These are phyloP conservation scores for Diaporthe capsici DNA, from an alignment of 2,329 filamentous ascomycete species.

Conservation along the genomic window DNA sequence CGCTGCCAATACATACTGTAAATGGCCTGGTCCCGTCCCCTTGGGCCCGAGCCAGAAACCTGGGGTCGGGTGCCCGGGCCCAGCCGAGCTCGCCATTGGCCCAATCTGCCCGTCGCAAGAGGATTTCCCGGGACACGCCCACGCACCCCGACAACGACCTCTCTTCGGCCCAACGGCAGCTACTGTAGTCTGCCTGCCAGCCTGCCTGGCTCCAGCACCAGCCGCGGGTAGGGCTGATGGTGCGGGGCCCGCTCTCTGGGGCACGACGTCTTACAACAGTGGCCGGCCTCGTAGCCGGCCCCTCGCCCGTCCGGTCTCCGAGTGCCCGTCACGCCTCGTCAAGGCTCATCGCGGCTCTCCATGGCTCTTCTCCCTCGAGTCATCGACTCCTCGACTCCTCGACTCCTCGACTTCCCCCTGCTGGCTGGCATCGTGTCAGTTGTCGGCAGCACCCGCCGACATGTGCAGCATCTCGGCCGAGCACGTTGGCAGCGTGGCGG, in stretches of 20 bases:
- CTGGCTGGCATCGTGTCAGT: neutral
- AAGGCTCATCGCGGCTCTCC: neutral
- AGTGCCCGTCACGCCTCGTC: neutral
- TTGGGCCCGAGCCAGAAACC: constrained; percentile 28
- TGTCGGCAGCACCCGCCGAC: constrained; percentile 23
- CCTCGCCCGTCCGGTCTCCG: neutral
- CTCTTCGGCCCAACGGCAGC: constrained; percentile 23
- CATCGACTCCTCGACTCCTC: neutral
- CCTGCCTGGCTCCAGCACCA: neutral
- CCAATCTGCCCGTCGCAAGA: constrained; percentile 31
- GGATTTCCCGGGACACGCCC: constrained; percentile 40
- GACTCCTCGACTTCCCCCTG: neutral
- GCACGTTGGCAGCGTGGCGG: constrained; percentile 16
- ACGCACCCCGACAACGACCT: neutral
- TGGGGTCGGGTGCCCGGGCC: constrained; percentile 33
- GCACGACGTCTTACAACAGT: neutral
- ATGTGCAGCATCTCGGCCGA: neutral
- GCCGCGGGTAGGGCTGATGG: constrained; percentile 28
- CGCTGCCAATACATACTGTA: neutral
- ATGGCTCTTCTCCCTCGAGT: neutral
- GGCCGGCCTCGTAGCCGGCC: neutral
- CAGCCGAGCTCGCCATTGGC: constrained; percentile 35
- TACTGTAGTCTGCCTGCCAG: no score
- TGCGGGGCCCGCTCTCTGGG: constrained; percentile 3
- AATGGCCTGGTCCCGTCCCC: constrained; percentile 14